Percentiles rank a stretch among this genome's conserved stretches.
phyloP scores from a whole-genome alignment of 768 basidiomycete genomes.

The Fibroporia radiculosa region DNA sequence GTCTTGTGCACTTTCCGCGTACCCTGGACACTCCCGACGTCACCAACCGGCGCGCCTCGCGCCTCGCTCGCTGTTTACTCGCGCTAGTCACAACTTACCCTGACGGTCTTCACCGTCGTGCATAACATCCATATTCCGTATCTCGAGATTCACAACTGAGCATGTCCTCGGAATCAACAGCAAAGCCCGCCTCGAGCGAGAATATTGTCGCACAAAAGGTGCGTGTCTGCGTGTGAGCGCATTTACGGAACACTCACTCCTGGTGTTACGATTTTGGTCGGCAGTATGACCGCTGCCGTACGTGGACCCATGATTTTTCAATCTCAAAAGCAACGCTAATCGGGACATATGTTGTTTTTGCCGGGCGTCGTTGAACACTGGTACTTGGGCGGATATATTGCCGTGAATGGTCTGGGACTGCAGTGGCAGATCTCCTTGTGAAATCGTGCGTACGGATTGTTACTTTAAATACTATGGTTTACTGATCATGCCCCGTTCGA shows the following conservation, averaged over 20 bases:
- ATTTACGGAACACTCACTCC: too few species aligned
- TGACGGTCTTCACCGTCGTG: too few species aligned
- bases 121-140: too few species aligned
- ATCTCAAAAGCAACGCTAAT: not conserved
- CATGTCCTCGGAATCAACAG: conserved; percentile 34
- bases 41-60: too few species aligned
- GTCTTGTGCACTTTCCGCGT: too few species aligned
- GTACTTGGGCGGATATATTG: too few species aligned
- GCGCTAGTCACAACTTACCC: too few species aligned
- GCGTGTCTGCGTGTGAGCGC: not conserved
- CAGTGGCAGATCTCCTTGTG: conserved; percentile 76
- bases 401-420: not conserved
- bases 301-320: conserved; percentile 26
- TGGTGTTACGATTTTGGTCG: not conserved
- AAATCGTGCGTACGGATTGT: conserved; percentile 66
- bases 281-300: conserved; percentile 83
- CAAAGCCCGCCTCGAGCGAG: conserved; percentile 77
- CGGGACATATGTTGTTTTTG: not conserved
- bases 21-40: too few species aligned
- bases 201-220: conserved; percentile 89
- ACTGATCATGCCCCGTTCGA: not conserved
- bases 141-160: too few species aligned
- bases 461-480: not conserved
- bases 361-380: conserved; percentile 1
- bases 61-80: too few species aligned